phyloP scores from a whole-genome alignment of 2,329 filamentous ascomycete species.

The Penicillium occitanis region DNA sequence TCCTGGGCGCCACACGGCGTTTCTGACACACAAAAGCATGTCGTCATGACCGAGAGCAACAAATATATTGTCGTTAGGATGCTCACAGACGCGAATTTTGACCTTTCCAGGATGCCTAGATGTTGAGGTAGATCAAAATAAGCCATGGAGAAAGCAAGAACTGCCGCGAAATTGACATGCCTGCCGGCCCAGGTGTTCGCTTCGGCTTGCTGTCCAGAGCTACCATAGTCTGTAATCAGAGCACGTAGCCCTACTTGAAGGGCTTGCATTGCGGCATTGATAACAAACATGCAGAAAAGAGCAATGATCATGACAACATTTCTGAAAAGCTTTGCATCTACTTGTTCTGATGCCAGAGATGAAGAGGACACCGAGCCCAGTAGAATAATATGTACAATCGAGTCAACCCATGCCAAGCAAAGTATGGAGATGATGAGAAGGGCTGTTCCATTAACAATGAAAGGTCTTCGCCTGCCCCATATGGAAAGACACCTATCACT shows the following conservation, averaged over 20 bases:
- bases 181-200: background rate
- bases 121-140: background rate
- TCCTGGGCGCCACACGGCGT: background rate
- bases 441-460: background rate
- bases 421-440: conserved; percentile 1
- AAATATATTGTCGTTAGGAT: background rate
- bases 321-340: background rate
- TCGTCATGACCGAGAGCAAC: background rate
- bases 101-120: background rate
- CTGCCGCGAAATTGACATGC: background rate
- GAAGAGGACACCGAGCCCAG: background rate
- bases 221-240: background rate
- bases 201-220: background rate
- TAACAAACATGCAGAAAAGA: background rate
- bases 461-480: conserved; percentile 6
- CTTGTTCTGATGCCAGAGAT: background rate
- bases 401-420: conserved; percentile 1
- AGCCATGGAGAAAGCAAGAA: background rate
- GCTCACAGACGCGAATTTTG: background rate
- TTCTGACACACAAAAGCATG: background rate
- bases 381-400: background rate
- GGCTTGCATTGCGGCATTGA: background rate
- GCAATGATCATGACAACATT: background rate
- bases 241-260: background rate
- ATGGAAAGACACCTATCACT: background rate